Conservation (phyloP, 2,329 filamentous ascomycete species). For the Monilinia fructigena region DNA sequence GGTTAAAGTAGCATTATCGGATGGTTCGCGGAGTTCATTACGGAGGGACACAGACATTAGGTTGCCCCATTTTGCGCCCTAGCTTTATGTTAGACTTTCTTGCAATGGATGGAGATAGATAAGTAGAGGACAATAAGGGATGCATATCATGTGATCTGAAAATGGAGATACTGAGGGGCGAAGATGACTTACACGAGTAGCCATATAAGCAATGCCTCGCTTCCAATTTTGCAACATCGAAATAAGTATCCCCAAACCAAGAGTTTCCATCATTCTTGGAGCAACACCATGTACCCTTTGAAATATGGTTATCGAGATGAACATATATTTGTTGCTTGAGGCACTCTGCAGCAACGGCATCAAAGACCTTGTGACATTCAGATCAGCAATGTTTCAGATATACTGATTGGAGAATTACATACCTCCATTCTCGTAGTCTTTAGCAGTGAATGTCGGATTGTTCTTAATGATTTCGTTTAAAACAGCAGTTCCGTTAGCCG, state of each 20-base stretch:
- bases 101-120: too few relatives aligned
- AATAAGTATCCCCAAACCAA: conserved; percentile 62
- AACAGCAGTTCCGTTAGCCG: conserved; percentile 52
- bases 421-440: conserved; percentile 54
- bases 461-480: conserved; percentile 53
- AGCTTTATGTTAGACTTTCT: neutral
- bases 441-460: conserved; percentile 55
- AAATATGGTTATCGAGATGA: conserved; percentile 62
- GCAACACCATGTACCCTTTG: conserved; percentile 59
- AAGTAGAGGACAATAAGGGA: neutral
- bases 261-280: conserved; percentile 53
- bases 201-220: conserved; percentile 60
- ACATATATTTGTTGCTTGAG: conserved; percentile 55
- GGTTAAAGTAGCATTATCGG: conserved; percentile 23
- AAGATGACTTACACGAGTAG: conserved; percentile 49
- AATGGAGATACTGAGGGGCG: neutral
- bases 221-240: conserved; percentile 60
- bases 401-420: neutral
- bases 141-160: neutral
- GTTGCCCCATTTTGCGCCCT: conserved; percentile 27
- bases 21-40: conserved; percentile 44
- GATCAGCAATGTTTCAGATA: neutral
- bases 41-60: conserved; percentile 39
- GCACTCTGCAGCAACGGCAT: conserved; percentile 60
- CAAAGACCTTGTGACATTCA: conserved; percentile 48